Percentiles rank a stretch among this genome's conserved stretches.
phyloP scores from a whole-genome alignment of 257 asterid species.

The Nicotiana paniculata region DNA sequence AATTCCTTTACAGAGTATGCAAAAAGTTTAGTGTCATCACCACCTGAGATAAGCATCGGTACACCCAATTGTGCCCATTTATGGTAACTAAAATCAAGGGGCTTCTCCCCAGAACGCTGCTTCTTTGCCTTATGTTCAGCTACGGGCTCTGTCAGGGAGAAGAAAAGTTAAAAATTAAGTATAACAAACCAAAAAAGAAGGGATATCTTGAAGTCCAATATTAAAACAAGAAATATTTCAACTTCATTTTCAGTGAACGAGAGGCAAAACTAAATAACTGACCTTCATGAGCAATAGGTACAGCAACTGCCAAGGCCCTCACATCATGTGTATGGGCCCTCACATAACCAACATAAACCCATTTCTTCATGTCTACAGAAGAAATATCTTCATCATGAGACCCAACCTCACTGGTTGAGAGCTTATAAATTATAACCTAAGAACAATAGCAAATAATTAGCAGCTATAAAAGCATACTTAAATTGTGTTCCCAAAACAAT shows the following conservation, averaged over 20 bases:
- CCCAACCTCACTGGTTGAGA: constrained; percentile 43
- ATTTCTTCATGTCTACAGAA: constrained; percentile 46
- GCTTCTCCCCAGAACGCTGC: constrained; percentile 46
- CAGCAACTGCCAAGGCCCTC: constrained; percentile 81
- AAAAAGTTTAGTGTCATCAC: constrained; percentile 81
- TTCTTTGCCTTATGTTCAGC: constrained; percentile 49
- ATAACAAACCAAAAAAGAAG: background rate
- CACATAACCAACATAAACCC: constrained; percentile 70
- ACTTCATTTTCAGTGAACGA: background rate
- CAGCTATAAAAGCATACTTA: background rate
- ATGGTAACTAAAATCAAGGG: constrained; percentile 67
- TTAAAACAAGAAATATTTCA: background rate
- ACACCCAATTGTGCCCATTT: constrained; percentile 97
- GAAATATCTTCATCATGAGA: constrained; percentile 29
- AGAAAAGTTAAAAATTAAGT: background rate
- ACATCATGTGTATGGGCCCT: constrained; percentile 95
- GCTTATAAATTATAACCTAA: constrained; percentile 80
- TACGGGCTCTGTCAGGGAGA: constrained; percentile 36
- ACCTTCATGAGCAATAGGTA: constrained; percentile 88
- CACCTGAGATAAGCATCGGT: constrained; percentile 95
- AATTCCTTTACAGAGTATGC: constrained; percentile 80
- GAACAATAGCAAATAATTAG: background rate
- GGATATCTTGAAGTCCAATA: background rate
- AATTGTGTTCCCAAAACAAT: background rate
- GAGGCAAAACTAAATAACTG: constrained; percentile 1